These are phyloP conservation scores for Penicillium sp. DNA, from an alignment of 2,329 filamentous ascomycete genomes.

Conservation along the genomic window DNA sequence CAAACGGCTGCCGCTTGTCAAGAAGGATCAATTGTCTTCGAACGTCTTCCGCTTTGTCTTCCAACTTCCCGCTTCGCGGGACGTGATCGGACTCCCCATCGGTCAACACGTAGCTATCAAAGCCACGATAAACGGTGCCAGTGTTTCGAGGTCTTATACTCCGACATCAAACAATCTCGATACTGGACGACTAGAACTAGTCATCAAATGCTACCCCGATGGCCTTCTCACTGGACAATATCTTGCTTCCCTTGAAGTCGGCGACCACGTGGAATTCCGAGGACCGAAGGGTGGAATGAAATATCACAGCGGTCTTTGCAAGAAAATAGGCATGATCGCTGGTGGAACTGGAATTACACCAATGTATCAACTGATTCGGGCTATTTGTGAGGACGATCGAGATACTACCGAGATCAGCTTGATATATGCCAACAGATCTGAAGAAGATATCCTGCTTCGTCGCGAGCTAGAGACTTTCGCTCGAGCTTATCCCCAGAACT, in stretches of 20 bases:
- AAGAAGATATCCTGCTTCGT: slow-evolving; percentile 50
- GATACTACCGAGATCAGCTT: slow-evolving; percentile 59
- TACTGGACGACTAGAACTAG: slow-evolving; percentile 34
- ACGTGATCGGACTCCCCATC: slow-evolving; percentile 56
- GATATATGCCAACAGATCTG: slow-evolving; percentile 52
- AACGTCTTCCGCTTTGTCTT: slow-evolving; percentile 50
- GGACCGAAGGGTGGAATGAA: slow-evolving; percentile 39
- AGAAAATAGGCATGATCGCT: slow-evolving; percentile 40
- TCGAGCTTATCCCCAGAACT: slow-evolving; percentile 41
- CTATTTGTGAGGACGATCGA: slow-evolving; percentile 58
- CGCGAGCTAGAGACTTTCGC: slow-evolving; percentile 55
- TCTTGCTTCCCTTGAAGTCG: slow-evolving; percentile 20
- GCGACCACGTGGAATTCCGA: slow-evolving; percentile 34
- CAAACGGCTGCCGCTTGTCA: slow-evolving; percentile 48
- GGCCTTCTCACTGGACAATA: slow-evolving; percentile 30
- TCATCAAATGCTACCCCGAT: slow-evolving; percentile 40
- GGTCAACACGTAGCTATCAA: slow-evolving; percentile 60
- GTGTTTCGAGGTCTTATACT: slow-evolving; percentile 57
- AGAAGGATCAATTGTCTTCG: slow-evolving; percentile 24
- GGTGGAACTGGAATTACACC: slow-evolving; percentile 48
- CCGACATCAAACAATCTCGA: slow-evolving; percentile 43
- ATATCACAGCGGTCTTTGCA: slow-evolving; percentile 33
- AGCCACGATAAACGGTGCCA: slow-evolving; percentile 48
- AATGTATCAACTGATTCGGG: slow-evolving; percentile 63
- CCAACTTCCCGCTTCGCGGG: slow-evolving; percentile 46